Evolutionary conservation across 1,284 basidiomycete genomes (phyloP).

Genomic region (Polyporus tsugae): DNA sequence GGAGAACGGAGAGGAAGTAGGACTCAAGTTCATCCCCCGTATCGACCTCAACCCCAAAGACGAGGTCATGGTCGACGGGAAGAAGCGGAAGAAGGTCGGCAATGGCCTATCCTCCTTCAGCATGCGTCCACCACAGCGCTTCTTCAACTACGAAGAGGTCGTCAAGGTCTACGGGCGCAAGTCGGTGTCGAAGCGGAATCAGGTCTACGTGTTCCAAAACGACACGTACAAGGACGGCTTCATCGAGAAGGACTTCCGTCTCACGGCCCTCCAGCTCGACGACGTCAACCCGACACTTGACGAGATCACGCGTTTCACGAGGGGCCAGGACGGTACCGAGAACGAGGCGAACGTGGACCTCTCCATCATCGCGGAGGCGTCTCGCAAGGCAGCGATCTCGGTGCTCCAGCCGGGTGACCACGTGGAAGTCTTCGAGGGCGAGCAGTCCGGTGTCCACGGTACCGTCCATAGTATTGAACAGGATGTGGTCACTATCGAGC

Average conservation of each 20-base stretch:
- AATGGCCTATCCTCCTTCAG: conserved; percentile 50
- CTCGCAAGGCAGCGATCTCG: conserved; percentile 85
- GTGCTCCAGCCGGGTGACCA: conserved; percentile 98
- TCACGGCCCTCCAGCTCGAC: conserved; percentile 83
- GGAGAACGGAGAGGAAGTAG: conserved; percentile 94
- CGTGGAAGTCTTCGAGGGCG: conserved; percentile 97
- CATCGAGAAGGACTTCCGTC: conserved; percentile 95
- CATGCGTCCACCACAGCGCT: conserved; percentile 88
- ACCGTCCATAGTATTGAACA: conserved; percentile 89
- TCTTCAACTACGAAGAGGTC: conserved; percentile 96
- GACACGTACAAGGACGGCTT: conserved; percentile 97
- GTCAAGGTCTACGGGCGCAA: conserved; percentile 86
- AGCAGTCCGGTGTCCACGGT: conserved; percentile 93
- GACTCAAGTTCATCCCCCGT: conserved; percentile 94
- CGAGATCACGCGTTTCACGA: conserved; percentile 92
- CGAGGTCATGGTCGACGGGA: conserved; percentile 67
- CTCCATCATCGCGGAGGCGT: conserved; percentile 88
- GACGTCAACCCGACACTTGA: conserved; percentile 96
- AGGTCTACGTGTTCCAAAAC: conserved; percentile 86
- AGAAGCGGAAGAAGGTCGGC: conserved; percentile 76
- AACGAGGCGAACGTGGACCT: conserved; percentile 76
- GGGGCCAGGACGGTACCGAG: conserved; percentile 69
- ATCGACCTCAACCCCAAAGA: conserved; percentile 95
- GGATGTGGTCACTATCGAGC: conserved; percentile 88
- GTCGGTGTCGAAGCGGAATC: conserved; percentile 76